A percentile compares a stretch with the other conserved stretches of the same genome.
phyloP scores from a whole-genome alignment of 2,329 filamentous ascomycete genomes.

The Nigrograna mackinnonii region DNA sequence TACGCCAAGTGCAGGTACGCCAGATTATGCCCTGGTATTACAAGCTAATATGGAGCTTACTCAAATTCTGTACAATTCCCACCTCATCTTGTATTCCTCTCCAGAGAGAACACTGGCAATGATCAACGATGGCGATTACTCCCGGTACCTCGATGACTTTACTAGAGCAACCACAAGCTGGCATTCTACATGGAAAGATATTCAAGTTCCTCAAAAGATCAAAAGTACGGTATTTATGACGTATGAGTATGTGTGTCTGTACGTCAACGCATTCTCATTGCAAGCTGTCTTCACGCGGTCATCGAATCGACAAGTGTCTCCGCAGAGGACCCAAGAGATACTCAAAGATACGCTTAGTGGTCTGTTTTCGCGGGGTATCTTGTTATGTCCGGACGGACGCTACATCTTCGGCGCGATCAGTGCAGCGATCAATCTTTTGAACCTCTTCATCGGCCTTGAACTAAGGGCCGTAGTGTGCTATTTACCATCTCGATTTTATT shows the following conservation, averaged over 20 bases:
- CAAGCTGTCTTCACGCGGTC: background rate
- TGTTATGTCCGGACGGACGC: background rate
- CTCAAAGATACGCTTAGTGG: background rate
- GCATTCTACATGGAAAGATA: background rate
- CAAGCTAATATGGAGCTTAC: background rate
- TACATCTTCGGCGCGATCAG: background rate
- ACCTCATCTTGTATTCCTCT: background rate
- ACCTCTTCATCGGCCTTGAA: background rate
- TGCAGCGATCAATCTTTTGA: background rate
- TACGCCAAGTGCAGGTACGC: background rate
- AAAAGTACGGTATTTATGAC: background rate
- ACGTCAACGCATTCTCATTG: background rate
- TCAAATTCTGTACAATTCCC: background rate
- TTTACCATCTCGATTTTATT: slow-evolving; percentile 1
- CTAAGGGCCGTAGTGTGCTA: background rate
- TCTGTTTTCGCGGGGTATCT: background rate
- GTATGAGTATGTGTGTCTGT: background rate
- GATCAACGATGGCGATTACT: background rate
- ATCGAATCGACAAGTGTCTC: background rate
- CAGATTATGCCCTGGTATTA: background rate
- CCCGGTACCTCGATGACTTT: background rate
- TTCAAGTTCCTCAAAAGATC: background rate
- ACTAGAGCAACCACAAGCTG: background rate
- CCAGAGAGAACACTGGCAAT: background rate
- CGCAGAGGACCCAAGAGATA: background rate